A percentile compares a stretch with the other conserved stretches of the same genome.
These are phyloP conservation scores for Verticillium dahliae DNA, from an alignment of 2,329 filamentous ascomycete species.

Conservation along the genomic window DNA sequence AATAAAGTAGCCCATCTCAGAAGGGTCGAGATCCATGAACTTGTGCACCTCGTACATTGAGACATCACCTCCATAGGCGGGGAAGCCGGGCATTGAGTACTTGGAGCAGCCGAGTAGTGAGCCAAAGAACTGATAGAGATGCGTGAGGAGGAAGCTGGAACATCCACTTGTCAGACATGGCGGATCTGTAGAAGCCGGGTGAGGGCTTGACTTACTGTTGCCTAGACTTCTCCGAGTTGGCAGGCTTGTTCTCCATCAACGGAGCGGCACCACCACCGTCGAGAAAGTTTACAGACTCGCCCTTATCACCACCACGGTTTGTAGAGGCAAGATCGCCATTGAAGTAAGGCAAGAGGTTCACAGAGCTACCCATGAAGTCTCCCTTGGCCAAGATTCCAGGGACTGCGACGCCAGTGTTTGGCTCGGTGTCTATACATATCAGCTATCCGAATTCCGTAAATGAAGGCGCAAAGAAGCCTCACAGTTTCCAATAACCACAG, in stretches of 20 bases:
- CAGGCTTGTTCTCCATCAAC: constrained; percentile 47
- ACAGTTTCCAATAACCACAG: constrained; percentile 58
- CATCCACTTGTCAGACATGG: neutral
- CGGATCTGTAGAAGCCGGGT: neutral
- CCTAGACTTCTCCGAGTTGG: constrained; percentile 40
- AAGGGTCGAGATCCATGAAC: constrained; percentile 49
- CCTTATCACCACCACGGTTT: constrained; percentile 39
- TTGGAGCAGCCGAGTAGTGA: constrained; percentile 47
- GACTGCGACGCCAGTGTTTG: constrained; percentile 45
- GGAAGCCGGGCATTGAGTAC: constrained; percentile 42
- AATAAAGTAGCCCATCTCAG: constrained; percentile 53
- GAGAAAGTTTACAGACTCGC: constrained; percentile 51
- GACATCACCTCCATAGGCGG: constrained; percentile 36
- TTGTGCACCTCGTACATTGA: constrained; percentile 50
- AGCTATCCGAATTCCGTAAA: neutral
- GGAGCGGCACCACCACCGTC: constrained; percentile 52
- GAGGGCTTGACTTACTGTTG: constrained; percentile 43
- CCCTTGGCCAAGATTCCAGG: constrained; percentile 50
- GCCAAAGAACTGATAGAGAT: constrained; percentile 57
- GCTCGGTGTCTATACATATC: constrained; percentile 34
- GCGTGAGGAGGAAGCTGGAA: constrained; percentile 47
- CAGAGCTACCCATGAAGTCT: constrained; percentile 39
- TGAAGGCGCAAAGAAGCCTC: constrained; percentile 9
- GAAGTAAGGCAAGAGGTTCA: constrained; percentile 57
- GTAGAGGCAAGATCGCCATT: constrained; percentile 44